phyloP scores from a whole-genome alignment of 2,329 filamentous ascomycete species.

The Cercospora janseana region DNA sequence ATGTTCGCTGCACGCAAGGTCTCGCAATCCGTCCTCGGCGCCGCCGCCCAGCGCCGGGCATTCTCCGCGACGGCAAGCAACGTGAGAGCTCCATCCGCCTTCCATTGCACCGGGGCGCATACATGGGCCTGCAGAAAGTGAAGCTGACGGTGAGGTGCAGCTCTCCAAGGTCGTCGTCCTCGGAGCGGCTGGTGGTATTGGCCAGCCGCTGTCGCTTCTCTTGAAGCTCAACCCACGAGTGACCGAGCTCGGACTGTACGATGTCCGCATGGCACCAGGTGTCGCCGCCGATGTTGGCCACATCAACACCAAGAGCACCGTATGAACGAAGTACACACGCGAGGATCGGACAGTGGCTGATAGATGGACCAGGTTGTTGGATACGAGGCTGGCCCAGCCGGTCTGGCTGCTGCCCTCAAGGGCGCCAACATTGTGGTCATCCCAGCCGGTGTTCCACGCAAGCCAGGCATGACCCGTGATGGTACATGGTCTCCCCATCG shows the following conservation, averaged over 20 bases:
- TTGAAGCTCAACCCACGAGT: constrained; percentile 98
- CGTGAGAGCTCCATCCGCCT: constrained; percentile 39
- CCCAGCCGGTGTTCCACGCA: constrained; percentile 96
- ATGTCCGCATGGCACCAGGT: constrained; percentile 92
- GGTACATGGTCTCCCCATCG: constrained; percentile 47
- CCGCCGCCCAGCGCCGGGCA: constrained; percentile 50
- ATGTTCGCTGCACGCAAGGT: constrained; percentile 68
- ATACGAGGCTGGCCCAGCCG: constrained; percentile 69
- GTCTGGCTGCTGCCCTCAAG: constrained; percentile 75
- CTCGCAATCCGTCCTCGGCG: constrained; percentile 44
- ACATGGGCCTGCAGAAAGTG: constrained; percentile 3
- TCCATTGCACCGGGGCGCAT: constrained; percentile 7
- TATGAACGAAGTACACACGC: constrained; percentile 34
- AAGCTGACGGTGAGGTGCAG: constrained; percentile 49
- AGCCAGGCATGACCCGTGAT: constrained; percentile 99
- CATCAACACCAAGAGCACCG: constrained; percentile 95
- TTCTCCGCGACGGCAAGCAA: constrained; percentile 54
- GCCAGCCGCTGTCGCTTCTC: constrained; percentile 94
- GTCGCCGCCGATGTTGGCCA: constrained; percentile 97
- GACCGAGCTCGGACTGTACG: constrained; percentile 91
- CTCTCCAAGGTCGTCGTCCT: constrained; percentile 96
- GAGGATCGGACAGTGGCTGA: constrained; percentile 18
- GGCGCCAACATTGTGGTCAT: constrained; percentile 93
- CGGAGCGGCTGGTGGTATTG: constrained; percentile 95
- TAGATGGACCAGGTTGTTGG: constrained; percentile 65